phyloP scores from a whole-genome alignment of 1,284 basidiomycete genomes.

The Mycosarcoma maydis region DNA sequence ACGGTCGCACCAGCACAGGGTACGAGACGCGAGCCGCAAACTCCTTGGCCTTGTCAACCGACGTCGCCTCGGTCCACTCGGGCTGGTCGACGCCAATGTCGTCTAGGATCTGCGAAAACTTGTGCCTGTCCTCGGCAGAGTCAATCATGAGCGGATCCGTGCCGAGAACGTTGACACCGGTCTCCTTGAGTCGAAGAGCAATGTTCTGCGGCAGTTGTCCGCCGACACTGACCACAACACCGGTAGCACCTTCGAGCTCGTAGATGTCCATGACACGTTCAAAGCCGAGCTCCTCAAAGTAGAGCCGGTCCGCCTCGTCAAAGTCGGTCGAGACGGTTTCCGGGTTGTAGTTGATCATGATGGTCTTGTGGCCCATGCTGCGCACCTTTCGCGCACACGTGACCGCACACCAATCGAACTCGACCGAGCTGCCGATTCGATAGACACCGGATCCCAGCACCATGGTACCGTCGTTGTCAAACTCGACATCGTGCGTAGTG shows the following conservation, averaged over 20 bases:
- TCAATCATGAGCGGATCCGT: slow-evolving; percentile 96
- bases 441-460: slow-evolving; percentile 99
- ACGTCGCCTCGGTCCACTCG: slow-evolving; percentile 91
- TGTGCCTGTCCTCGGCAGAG: slow-evolving; percentile 97
- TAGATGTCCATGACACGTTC: slow-evolving; percentile 99
- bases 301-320: slow-evolving; percentile 96
- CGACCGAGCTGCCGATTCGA: slow-evolving; percentile 96
- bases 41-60: slow-evolving; percentile 86
- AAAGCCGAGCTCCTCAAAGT: slow-evolving; percentile 97
- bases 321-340: slow-evolving; percentile 99
- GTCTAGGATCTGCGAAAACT: slow-evolving; percentile 96
- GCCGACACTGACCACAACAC: slow-evolving; percentile 95
- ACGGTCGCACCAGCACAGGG: slow-evolving; percentile 69
- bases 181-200: slow-evolving; percentile 90
- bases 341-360: slow-evolving; percentile 99
- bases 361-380: slow-evolving; percentile 89
- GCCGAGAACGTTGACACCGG: slow-evolving; percentile 90
- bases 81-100: slow-evolving; percentile 96
- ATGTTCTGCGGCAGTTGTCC: slow-evolving; percentile 90
- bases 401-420: slow-evolving; percentile 99
- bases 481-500: slow-evolving; percentile 92
- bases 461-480: slow-evolving; percentile 97
- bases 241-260: slow-evolving; percentile 89
- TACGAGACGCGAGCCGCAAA: slow-evolving; percentile 84
- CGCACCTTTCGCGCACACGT: slow-evolving; percentile 92